Conservation (phyloP, 306 rosid genomes). For the Senna siamea region DNA sequence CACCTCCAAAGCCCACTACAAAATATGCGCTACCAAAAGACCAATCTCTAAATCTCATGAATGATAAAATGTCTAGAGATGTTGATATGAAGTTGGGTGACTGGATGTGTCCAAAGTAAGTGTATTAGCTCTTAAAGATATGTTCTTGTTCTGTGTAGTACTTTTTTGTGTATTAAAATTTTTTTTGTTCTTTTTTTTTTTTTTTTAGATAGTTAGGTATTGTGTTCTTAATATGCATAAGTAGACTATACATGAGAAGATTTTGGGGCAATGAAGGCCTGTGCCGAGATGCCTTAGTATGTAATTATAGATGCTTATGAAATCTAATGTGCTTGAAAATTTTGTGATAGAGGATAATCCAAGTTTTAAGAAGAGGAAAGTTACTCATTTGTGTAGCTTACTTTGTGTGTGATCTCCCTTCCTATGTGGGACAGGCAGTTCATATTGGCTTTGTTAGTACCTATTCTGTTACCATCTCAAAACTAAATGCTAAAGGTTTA, state of each 20-base stretch:
- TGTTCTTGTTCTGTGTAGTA: slow-evolving; percentile 25
- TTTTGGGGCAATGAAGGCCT: background rate
- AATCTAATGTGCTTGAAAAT: background rate
- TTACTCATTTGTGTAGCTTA: background rate
- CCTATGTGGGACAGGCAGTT: background rate
- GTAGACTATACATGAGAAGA: background rate
- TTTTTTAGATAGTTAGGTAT: slow-evolving; percentile 6
- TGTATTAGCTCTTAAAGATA: slow-evolving; percentile 24
- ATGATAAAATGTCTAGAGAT: slow-evolving; percentile 40
- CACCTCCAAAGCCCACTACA: slow-evolving; percentile 47
- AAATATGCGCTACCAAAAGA: slow-evolving; percentile 39
- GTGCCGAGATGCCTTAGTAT: background rate
- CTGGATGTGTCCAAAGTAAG: slow-evolving; percentile 94
- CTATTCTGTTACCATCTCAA: background rate
- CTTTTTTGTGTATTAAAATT: slow-evolving; percentile 6
- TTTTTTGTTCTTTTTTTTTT: background rate
- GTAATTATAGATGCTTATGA: too few species aligned
- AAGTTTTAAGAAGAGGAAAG: background rate
- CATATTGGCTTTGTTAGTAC: background rate
- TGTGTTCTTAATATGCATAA: slow-evolving; percentile 26
- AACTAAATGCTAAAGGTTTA: background rate
- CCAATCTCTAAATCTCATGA: slow-evolving; percentile 29
- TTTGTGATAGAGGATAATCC: background rate
- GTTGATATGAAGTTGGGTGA: slow-evolving; percentile 80
- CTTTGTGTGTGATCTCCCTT: background rate